Evolutionary conservation across 1,139 yeast genomes (phyloP).

Genomic region (Candida pseudoviswanathii): DNA sequence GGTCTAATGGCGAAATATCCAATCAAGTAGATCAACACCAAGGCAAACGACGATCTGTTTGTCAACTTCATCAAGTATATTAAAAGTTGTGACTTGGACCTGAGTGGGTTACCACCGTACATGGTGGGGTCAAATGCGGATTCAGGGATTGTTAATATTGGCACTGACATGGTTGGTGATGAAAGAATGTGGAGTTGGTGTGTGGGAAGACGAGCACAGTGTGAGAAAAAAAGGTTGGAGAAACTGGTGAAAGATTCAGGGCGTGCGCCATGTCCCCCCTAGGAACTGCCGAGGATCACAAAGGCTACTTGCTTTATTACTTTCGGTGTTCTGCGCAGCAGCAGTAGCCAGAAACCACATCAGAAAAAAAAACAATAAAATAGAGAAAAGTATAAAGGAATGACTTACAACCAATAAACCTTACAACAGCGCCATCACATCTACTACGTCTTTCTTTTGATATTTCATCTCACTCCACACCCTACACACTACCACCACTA

Average conservation of each 20-base stretch:
- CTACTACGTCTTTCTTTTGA: background rate
- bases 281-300: background rate
- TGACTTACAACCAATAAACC: background rate
- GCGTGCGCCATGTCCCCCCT: too few relatives aligned
- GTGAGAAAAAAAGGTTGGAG: background rate
- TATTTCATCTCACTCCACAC: background rate
- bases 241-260: background rate
- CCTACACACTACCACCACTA: background rate
- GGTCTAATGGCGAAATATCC: conserved; percentile 41
- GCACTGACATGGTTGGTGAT: conserved; percentile 22
- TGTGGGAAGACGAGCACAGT: background rate
- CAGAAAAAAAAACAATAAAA: background rate
- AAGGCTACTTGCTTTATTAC: background rate
- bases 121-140: conserved; percentile 39
- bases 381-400: background rate
- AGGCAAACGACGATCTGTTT: conserved; percentile 37
- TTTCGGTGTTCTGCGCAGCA: background rate
- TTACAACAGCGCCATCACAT: background rate
- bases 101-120: conserved; percentile 20
- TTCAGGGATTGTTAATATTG: conserved; percentile 47
- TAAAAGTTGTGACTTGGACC: conserved; percentile 30
- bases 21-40: conserved; percentile 33
- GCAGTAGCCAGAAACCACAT: background rate
- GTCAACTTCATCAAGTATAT: conserved; percentile 35
- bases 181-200: conserved; percentile 1